Base-by-base conservation (phyloP, 192 early-diverging fungal genomes). In the Backusella luteola region DNA sequence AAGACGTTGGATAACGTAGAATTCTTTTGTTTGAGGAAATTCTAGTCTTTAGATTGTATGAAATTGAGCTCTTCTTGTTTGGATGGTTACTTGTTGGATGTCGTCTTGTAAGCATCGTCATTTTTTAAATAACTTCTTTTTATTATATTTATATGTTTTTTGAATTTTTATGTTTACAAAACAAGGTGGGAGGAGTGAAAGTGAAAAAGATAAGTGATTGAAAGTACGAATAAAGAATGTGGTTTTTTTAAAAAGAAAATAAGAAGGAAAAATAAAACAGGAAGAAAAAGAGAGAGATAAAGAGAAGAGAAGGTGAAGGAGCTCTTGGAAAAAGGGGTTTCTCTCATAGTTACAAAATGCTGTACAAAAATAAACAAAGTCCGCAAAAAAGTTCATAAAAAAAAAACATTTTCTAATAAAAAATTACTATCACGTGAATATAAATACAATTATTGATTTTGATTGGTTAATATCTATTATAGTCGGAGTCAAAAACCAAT, bases 51-150 rank as follows among this genome's bases (percentile, higher is more conserved):
- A 59, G 53, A 29, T n/a, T 49, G 46, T 21, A 59, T 21, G 23
- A 59, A 59, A 59, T 9, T 21, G 53, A 23, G 9, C 7, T 59
- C 9, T 59, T 59, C 17, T 14, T 59, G n/a, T 26, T 26, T 26
- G 23, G 6, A 23, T 21, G 53, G 0, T 26, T 26, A 26, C 53
- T 59, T 59, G 53, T 26, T 23, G 23, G 53, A 23, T 23, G 53
- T 29, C 53, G 53, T 59, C 53, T 59, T 59, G 53, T 59, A 59
- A 59, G 53, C 53, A 59, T 23, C n/a, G 53, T 59, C 53, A 59
- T 59, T 59, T 59, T 21, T 59, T 8, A 49, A 49, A 49, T n/a
- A 49, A 17, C n/a, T 53, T 21, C 1, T 59, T 12, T 59, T 26
- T 59, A 59, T 59, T 26, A 6, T 56, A 7, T 29, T 59, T 59